These are phyloP conservation scores for Linum lewisii DNA, from an alignment of 345 rosid genomes.

Conservation along the genomic window DNA sequence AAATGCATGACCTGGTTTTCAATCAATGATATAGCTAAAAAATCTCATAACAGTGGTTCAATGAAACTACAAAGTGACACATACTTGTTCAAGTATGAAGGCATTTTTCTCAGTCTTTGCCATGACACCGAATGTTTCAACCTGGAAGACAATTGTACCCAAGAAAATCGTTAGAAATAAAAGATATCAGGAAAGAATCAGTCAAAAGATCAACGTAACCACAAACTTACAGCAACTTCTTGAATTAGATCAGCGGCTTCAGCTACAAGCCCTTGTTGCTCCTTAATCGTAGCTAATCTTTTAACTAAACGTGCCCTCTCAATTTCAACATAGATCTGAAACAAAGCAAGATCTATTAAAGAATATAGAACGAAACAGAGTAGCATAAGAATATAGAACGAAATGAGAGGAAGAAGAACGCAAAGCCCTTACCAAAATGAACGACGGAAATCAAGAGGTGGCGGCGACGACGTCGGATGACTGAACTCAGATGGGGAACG, in stretches of 20 bases:
- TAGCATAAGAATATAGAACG: too few relatives aligned
- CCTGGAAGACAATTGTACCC: conserved; percentile 35
- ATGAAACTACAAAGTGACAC: conserved; percentile 1
- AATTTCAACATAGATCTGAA: conserved; percentile 86
- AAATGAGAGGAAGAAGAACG: too few relatives aligned
- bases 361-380: too few relatives aligned
- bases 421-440: too few relatives aligned
- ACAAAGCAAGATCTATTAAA: neutral
- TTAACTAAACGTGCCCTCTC: conserved; percentile 87
- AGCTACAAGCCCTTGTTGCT: conserved; percentile 72
- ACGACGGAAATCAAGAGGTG: too few relatives aligned
- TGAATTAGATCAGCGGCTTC: conserved; percentile 99
- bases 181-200: neutral
- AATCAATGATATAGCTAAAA: too few relatives aligned
- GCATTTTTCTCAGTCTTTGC: conserved; percentile 96
- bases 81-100: conserved; percentile 86
- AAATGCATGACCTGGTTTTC: too few relatives aligned
- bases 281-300: conserved; percentile 86
- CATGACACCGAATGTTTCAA: conserved; percentile 97
- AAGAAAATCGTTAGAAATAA: conserved; percentile 4
- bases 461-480: too few relatives aligned
- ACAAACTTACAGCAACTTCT: conserved; percentile 79
- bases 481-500: too few relatives aligned
- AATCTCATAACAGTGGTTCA: neutral
- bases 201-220: neutral